Percentiles rank a stretch among this genome's conserved stretches.
Conservation (phyloP, 805 yeast genomes). For the Monosporozyma yasuniensis region DNA sequence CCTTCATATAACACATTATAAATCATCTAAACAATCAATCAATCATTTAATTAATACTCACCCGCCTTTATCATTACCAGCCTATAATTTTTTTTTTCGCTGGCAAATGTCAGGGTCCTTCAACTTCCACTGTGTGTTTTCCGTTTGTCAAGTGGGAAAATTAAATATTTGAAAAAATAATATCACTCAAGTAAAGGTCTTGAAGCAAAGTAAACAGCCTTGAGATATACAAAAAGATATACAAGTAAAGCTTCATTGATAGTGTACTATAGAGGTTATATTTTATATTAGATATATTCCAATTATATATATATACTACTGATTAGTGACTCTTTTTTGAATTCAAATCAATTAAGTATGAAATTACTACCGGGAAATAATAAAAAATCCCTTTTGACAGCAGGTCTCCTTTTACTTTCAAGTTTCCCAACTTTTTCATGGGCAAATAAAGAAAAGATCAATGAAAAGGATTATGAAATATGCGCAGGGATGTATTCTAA, state of each 20-base stretch:
- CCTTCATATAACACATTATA: no score
- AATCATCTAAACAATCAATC: no score
- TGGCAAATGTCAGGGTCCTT: background rate
- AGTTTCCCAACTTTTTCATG: conserved; percentile 6
- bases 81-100: background rate
- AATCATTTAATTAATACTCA: background rate
- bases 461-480: conserved; percentile 47
- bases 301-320: no score
- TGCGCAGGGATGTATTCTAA: conserved; percentile 89
- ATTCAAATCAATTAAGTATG: no score
- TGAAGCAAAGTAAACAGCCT: background rate
- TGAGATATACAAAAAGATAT: background rate
- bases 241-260: background rate
- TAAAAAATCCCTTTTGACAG: background rate
- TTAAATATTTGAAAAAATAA: background rate
- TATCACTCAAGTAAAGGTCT: background rate
- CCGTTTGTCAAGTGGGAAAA: background rate
- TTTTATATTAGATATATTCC: no score
- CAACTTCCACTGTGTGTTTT: background rate
- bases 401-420: background rate
- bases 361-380: background rate
- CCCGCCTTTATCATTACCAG: background rate
- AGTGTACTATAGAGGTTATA: background rate
- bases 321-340: no score
- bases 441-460: conserved; percentile 41